Conservation (phyloP, 306 rosid species). For the Spatholobus suberectus region DNA sequence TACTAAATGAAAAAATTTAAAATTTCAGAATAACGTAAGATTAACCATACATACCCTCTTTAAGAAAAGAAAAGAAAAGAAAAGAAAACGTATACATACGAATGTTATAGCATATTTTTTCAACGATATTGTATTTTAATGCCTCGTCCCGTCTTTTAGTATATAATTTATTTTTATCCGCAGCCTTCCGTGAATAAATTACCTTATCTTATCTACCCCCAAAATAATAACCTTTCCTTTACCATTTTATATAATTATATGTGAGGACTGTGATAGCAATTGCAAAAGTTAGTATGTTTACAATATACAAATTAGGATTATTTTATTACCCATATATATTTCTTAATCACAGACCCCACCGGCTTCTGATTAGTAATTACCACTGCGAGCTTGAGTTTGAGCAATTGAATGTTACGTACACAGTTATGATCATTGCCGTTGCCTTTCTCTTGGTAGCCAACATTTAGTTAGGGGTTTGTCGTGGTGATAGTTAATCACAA, state of each 20-base stretch:
- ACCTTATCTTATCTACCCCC: slow-evolving; percentile 1
- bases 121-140: slow-evolving; percentile 41
- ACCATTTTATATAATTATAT: not conserved
- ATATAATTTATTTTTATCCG: not conserved
- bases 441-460: not conserved
- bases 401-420: not conserved
- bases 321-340: not conserved
- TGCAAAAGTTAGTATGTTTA: not conserved
- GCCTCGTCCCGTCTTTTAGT: not conserved
- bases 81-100: not conserved
- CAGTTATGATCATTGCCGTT: not conserved
- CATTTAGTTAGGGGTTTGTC: not conserved
- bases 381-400: not conserved
- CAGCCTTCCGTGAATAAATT: slow-evolving; percentile 24
- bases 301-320: not conserved
- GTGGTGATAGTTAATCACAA: not conserved
- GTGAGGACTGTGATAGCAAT: not conserved
- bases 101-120: slow-evolving; percentile 17
- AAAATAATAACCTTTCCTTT: not conserved
- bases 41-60: not conserved
- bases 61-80: too few relatives aligned
- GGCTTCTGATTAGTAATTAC: not conserved
- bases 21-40: not conserved
- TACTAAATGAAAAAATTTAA: not conserved
- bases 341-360: not conserved